Evolutionary conservation across 495 filamentous ascomycete species (phyloP), one percentile per base, ranked within the genome.

Genomic region (Daldinia caldariorum): DNA sequence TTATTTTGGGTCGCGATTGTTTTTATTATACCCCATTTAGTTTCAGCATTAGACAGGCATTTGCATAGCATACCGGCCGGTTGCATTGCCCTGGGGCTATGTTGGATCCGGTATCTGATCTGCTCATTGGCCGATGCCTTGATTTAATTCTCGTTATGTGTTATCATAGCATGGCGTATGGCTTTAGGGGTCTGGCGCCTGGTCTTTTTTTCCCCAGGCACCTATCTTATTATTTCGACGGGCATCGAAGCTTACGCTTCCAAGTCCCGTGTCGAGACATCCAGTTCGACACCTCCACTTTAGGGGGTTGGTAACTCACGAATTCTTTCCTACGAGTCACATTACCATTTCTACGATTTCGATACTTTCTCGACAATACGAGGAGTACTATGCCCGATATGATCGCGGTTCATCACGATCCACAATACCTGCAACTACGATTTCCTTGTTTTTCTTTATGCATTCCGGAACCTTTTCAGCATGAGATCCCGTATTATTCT

Each of bases 1-100:
- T 60, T 53, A 51, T 63, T 65, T 66, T 50, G 14, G 18, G 66
- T 59, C 66, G 8, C 3, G 13, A 55, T 60, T 26, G 54, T 66
- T 56, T 61, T 61, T 34, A 66, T 70, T 72, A 75, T 72, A 75
- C 73, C 69, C 69, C 26, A 34, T 54, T 50, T 50, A 49, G 6
- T 20, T 72, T 68, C 70, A 72, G 69, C 73, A 75, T 75, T 75
- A 70, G 73, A 72, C 73, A 75, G 69, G 69, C 69, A 73, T 72
- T 70, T 63, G 73, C 73, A 75, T 75, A 70, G 51, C 63, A 67
- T 64, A 66, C 63, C 66, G 69, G 69, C 53, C 41, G 59, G 58
- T 75, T 75, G 62, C 73, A 75, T 72, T 72, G 73, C 66, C 60
- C 66, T 70, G 59, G 59, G 56, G 61, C 69, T 72, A 66, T 67